Percentiles rank a stretch among this genome's conserved stretches.
Evolutionary conservation across 371 early-diverging fungal species (phyloP).

Genomic region (Actinomortierella wolfii): DNA sequence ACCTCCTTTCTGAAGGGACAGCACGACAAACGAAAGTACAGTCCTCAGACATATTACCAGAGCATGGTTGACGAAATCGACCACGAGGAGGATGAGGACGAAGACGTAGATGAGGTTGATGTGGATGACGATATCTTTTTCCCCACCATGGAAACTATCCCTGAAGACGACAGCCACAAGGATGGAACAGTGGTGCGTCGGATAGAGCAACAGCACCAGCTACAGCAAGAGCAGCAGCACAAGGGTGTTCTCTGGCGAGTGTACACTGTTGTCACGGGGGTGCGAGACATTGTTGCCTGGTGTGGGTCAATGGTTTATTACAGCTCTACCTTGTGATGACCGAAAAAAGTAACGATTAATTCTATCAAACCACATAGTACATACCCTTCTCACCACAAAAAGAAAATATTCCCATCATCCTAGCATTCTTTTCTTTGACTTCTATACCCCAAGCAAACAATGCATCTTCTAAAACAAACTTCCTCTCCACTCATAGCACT

Average conservation of each 20-base stretch:
- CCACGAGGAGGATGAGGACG: conserved; percentile 7
- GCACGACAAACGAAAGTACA: conserved; percentile 12
- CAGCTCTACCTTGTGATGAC: conserved; percentile 32
- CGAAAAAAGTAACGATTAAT: not conserved
- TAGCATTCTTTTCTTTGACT: too few species aligned
- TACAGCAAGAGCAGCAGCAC: conserved; percentile 1
- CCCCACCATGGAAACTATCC: conserved; percentile 7
- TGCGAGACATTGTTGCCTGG: conserved; percentile 42
- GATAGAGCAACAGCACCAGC: not conserved
- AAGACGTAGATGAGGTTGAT: not conserved
- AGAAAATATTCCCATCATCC: not conserved
- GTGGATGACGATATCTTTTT: not conserved
- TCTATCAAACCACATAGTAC: not conserved
- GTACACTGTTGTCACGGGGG: conserved; percentile 39
- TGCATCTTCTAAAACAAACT: not conserved
- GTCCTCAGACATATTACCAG: conserved; percentile 13
- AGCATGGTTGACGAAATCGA: conserved; percentile 20
- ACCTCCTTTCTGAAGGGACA: conserved; percentile 5
- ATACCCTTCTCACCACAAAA: not conserved
- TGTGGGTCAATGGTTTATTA: conserved; percentile 45
- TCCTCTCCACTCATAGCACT: not conserved
- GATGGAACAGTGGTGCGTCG: conserved; percentile 17
- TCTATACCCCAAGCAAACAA: not conserved
- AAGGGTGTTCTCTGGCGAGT: conserved; percentile 35
- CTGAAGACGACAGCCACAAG: conserved; percentile 13